Evolutionary conservation across 2,329 filamentous ascomycete genomes (phyloP), one percentile per base, ranked within the genome.

Genomic region (Colletotrichum tabaci): DNA sequence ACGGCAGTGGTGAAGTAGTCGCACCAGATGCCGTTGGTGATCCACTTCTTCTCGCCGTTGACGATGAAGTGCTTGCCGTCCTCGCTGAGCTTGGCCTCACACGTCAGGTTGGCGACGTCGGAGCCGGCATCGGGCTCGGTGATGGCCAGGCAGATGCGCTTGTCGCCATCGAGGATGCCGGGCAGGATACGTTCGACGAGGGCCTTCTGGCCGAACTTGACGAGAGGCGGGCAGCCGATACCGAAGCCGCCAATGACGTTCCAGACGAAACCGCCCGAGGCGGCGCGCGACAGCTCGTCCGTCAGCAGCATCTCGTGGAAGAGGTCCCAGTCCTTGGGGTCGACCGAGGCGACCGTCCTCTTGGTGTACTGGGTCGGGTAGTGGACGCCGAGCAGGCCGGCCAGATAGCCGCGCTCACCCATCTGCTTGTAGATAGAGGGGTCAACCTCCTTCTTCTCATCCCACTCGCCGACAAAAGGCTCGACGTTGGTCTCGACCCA

Each of bases 41-140:
- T 98, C 96, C 96, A 98, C 86, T 99, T 99, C 93, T 99, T 98
- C 90, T 98, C 96, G 66, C 96, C 96, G 80, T 98, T 99, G 84
- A 99, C 96, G 76, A 98, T 98, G 84, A 97, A 99, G 86, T 98
- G 94, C 87, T 98, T 98, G 79, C 96, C 96, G 78, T 99, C 96
- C 77, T 96, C 93, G 74, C 90, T 94, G 69, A 98, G 89, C 87
- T 98, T 98, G 35, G 96, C 96, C 87, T 98, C 95, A 82, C 96
- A 98, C 16, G 92, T 96, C 76, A 99, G 82, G 84, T 98, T 98
- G 71, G 96, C 96, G 12, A 99, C 96, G 80, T 99, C 96, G 75
- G 91, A 94, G 55, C 96, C 96, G 15, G 95, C 96, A 84, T 98
- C 96, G 72, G 93, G 96, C 85, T 99, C 96, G 0, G 96, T 99